These are phyloP conservation scores for Stylonectria norvegica DNA, from an alignment of 2,329 filamentous ascomycete genomes.

Conservation along the genomic window DNA sequence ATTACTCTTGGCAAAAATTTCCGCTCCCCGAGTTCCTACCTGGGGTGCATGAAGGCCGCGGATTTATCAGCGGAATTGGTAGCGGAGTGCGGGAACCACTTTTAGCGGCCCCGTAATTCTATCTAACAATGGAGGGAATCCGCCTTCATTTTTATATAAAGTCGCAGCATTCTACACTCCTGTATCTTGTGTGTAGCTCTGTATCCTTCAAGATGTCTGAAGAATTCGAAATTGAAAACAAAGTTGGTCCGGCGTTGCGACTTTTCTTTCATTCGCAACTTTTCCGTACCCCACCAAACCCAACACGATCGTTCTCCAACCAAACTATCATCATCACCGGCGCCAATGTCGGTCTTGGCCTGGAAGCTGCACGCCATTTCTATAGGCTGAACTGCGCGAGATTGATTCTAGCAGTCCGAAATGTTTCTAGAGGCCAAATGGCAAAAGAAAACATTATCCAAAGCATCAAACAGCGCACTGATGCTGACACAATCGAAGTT, in stretches of 20 bases:
- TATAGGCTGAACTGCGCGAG: neutral
- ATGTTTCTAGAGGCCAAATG: neutral
- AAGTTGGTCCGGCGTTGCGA: neutral
- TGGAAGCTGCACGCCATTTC: neutral
- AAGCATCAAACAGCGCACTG: neutral
- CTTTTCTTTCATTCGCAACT: neutral
- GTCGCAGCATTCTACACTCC: neutral
- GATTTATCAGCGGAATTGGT: neutral
- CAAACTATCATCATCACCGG: neutral
- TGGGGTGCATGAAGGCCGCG: too few species aligned
- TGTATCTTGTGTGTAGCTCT: neutral
- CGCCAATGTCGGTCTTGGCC: neutral
- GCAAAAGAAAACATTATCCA: neutral
- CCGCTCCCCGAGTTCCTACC: neutral
- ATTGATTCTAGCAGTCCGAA: neutral
- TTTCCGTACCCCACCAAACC: neutral
- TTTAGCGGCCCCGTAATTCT: neutral
- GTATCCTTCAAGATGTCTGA: neutral
- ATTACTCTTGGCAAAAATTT: neutral
- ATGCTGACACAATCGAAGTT: neutral
- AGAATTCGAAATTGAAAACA: neutral
- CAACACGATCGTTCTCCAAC: neutral
- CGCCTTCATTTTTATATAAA: neutral
- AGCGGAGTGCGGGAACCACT: neutral
- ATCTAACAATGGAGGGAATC: neutral